A percentile compares a stretch with the other conserved stretches of the same genome.
Evolutionary conservation across 2,329 filamentous ascomycete species (phyloP).

Genomic region (Colletotrichum sp.): DNA sequence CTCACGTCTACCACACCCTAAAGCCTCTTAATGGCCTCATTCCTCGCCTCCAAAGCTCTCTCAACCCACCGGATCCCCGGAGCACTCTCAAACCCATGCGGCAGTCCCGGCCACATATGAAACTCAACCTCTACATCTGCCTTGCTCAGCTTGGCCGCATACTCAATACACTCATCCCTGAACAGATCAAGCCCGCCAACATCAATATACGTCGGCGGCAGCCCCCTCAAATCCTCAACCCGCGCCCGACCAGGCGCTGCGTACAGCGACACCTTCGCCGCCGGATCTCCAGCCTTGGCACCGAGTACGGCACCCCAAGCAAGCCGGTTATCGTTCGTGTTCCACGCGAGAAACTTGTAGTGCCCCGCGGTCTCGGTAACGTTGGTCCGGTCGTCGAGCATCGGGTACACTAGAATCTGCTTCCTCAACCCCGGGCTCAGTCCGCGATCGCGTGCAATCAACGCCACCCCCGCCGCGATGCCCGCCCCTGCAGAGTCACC

Average conservation of each 20-base stretch:
- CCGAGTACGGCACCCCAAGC: slow-evolving; percentile 27
- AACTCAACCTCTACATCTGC: slow-evolving; percentile 41
- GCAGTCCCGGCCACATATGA: slow-evolving; percentile 44
- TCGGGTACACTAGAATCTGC: slow-evolving; percentile 36
- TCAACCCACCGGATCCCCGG: slow-evolving; percentile 17
- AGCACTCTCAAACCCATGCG: slow-evolving; percentile 39
- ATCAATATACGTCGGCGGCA: slow-evolving; percentile 44
- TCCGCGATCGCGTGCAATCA: slow-evolving; percentile 41
- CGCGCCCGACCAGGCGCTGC: slow-evolving; percentile 28
- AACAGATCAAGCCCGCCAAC: slow-evolving; percentile 44
- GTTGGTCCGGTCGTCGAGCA: slow-evolving; percentile 34
- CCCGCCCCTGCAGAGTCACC: slow-evolving; percentile 26
- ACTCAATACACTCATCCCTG: slow-evolving; percentile 35
- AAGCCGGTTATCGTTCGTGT: slow-evolving; percentile 21
- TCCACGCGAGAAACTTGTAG: slow-evolving; percentile 21
- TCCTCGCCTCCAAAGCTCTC: slow-evolving; percentile 26
- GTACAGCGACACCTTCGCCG: slow-evolving; percentile 20
- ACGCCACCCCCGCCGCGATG: slow-evolving; percentile 28
- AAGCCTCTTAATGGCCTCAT: slow-evolving; percentile 14
- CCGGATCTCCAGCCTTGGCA: slow-evolving; percentile 17
- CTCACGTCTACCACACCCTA: not conserved
- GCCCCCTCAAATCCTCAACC: slow-evolving; percentile 23
- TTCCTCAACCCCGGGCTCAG: slow-evolving; percentile 29
- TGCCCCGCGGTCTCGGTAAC: not conserved
- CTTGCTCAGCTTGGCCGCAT: slow-evolving; percentile 32